A percentile compares a stretch with the other conserved stretches of the same genome.
Evolutionary conservation across 345 rosid species (phyloP).

Genomic region (Eucalyptus sp.): DNA sequence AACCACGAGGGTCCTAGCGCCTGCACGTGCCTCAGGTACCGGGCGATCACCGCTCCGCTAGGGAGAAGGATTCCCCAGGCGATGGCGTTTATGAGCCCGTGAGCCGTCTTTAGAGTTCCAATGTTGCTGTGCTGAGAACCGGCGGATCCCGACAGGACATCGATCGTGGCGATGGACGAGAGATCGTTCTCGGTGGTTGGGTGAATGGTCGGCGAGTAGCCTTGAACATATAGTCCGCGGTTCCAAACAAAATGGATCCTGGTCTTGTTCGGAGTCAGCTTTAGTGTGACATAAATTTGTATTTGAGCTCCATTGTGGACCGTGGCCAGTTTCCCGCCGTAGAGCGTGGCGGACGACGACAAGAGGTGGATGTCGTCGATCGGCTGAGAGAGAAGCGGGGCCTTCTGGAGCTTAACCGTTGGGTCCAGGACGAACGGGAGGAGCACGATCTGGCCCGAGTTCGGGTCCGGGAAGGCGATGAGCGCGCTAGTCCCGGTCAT

Average conservation of each 20-base stretch:
- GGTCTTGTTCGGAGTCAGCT: slow-evolving; percentile 51
- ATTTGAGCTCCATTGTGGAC: slow-evolving; percentile 67
- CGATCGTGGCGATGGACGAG: slow-evolving; percentile 64
- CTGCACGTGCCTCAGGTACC: slow-evolving; percentile 65
- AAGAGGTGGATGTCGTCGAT: slow-evolving; percentile 58
- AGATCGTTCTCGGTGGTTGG: slow-evolving; percentile 81
- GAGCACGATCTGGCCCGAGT: slow-evolving; percentile 68
- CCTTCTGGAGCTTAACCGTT: slow-evolving; percentile 71
- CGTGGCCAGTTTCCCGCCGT: slow-evolving; percentile 87
- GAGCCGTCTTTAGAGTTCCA: slow-evolving; percentile 30
- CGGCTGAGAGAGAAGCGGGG: slow-evolving; percentile 74
- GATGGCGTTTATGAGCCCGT: slow-evolving; percentile 55
- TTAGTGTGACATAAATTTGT: slow-evolving; percentile 63
- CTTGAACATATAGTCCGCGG: slow-evolving; percentile 95
- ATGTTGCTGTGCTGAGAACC: slow-evolving; percentile 5
- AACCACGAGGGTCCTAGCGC: slow-evolving; percentile 82
- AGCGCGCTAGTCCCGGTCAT: slow-evolving; percentile 87
- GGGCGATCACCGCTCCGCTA: slow-evolving; percentile 49
- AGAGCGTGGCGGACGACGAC: slow-evolving; percentile 73
- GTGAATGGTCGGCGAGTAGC: slow-evolving; percentile 94
- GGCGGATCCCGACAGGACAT: slow-evolving; percentile 57
- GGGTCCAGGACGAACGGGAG: slow-evolving; percentile 78
- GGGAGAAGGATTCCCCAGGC: slow-evolving; percentile 84
- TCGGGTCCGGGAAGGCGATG: slow-evolving; percentile 83
- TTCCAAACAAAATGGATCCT: slow-evolving; percentile 82